Evolutionary conservation across 75 land plant species (phyloP), one percentile per base, ranked within the genome.

Genomic region (Gnetum montanum): DNA sequence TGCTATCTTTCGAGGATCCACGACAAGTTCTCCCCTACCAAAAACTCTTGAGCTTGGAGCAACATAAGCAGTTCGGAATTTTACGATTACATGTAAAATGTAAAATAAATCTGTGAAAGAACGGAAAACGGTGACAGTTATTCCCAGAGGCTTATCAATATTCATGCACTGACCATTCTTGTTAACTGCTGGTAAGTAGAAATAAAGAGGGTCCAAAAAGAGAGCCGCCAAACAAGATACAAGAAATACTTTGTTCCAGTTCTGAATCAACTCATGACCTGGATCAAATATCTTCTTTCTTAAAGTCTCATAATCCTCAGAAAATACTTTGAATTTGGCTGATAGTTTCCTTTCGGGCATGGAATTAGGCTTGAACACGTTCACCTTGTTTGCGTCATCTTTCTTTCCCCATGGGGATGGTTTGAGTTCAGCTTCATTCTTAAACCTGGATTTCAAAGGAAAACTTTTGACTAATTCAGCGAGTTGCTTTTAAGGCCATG

Each of bases 21-120:
- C 70, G 50, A 88, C 89, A n/a, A 88, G 81, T 62, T 88, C 90
- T 0, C 94, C 94, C 12, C 94, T 49, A 0, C 94, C 94, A 50
- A 84, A 78, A 19, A 81, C 73, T 49, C 89, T 58, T 13, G 89
- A 81, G 8, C 77, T 78, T 23, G 85, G 89, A 6, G 90, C 73
- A 22, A 88, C 73, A 56, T 65, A 88, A 1, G 90, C 94, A 3
- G 79, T 88, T 23, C 94, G 37, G 46, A 88, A 88, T 73, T 84
- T 83, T 58, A 81, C 57, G n/a, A 70, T 6, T 54, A 88, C 73
- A 41, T 88, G 80, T 16, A 68, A 45, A 16, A 78, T 2, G 60
- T 72, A 84, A 48, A 78, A 78, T 5, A 80, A 43, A 43, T 88
- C 94, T 15, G 76, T 49, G 6, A 84, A 22, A 13, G 80, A 51